Conservation (phyloP, 495 filamentous ascomycete genomes). For the Lepraria neglecta region DNA sequence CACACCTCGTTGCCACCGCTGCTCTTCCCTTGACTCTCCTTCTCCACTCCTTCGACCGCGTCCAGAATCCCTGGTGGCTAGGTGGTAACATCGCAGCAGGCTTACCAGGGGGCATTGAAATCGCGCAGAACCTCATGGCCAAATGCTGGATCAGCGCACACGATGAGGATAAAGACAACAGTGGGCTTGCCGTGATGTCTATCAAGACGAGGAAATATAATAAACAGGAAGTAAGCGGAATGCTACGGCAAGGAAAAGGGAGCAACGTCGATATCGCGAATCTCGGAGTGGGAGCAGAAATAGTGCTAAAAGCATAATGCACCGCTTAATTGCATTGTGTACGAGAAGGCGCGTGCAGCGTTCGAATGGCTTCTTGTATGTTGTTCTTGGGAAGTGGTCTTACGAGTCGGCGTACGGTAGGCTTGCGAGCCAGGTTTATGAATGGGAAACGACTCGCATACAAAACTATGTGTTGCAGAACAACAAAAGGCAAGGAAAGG, state of each 20-base stretch:
- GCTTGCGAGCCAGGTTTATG: background rate
- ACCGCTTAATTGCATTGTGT: background rate
- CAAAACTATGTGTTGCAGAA: background rate
- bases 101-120: conserved; percentile 50
- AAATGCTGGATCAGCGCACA: conserved; percentile 59
- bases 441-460: too few species aligned
- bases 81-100: conserved; percentile 57
- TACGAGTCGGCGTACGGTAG: background rate
- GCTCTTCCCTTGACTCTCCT: conserved; percentile 57
- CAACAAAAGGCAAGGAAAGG: background rate
- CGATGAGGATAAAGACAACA: conserved; percentile 56
- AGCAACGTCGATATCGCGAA: conserved; percentile 18
- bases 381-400: background rate
- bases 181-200: conserved; percentile 45
- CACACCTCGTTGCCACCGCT: conserved; percentile 49
- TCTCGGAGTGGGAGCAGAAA: conserved; percentile 23
- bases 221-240: conserved; percentile 65
- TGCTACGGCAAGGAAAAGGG: conserved; percentile 23
- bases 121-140: conserved; percentile 48
- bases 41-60: conserved; percentile 56
- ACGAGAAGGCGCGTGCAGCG: background rate
- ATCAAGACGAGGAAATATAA: conserved; percentile 58
- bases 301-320: conserved; percentile 20
- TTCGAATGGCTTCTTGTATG: background rate
- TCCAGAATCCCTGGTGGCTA: conserved; percentile 57